phyloP scores from a whole-genome alignment of 345 rosid genomes.

The Brassica rapa region DNA sequence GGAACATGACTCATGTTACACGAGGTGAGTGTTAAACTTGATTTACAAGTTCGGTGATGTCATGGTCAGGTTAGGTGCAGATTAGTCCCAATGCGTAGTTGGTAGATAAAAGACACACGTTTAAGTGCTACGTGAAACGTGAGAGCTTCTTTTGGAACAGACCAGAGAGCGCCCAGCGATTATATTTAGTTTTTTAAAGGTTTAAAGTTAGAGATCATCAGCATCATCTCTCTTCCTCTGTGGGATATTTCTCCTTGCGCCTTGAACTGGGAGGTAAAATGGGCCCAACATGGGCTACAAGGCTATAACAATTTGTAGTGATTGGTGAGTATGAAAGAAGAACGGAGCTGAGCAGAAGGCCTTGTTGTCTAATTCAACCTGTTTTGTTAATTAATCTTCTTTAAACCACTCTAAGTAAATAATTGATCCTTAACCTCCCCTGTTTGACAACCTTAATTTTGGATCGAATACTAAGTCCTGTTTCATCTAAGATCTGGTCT shows the following conservation, averaged over 20 bases:
- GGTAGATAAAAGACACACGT: conserved; percentile 2
- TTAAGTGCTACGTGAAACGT: not conserved
- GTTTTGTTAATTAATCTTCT: not conserved
- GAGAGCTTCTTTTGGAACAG: not conserved
- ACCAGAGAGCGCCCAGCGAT: not conserved
- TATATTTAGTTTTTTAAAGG: not conserved
- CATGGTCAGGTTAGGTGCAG: conserved; percentile 1
- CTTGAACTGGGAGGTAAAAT: not conserved
- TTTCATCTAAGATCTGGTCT: not conserved
- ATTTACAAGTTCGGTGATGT: not conserved
- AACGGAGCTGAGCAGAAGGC: not conserved
- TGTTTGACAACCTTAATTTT: not conserved
- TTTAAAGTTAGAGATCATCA: not conserved
- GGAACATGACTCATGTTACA: not conserved
- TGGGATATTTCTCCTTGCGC: not conserved
- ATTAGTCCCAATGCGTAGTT: conserved; percentile 12
- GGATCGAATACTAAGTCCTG: not conserved
- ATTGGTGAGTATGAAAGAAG: not conserved
- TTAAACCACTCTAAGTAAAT: not conserved
- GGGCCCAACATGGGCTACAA: not conserved
- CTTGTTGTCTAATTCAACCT: not conserved
- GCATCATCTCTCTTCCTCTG: not conserved
- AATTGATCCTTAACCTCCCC: not conserved
- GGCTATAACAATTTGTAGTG: not conserved
- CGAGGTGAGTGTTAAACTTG: not conserved